Percentiles rank a stretch among this genome's conserved stretches.
phyloP scores from a whole-genome alignment of 2,329 filamentous ascomycete species.

The Gaeumannomyces tritici region DNA sequence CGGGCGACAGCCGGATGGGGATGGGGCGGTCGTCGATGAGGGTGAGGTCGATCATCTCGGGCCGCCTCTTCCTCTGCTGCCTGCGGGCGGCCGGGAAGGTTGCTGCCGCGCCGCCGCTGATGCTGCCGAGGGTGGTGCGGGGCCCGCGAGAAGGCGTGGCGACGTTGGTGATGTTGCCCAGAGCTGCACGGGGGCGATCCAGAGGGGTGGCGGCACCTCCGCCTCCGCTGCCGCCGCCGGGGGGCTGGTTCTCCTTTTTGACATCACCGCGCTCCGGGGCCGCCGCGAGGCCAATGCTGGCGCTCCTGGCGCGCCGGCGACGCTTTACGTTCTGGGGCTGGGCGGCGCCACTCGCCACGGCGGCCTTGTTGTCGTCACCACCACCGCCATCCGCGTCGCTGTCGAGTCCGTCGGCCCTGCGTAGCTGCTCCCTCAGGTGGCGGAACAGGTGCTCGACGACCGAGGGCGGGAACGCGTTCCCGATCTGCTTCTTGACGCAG shows the following conservation, averaged over 20 bases:
- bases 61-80: too few relatives aligned
- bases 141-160: background rate
- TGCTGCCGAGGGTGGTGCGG: background rate
- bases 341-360: background rate
- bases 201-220: background rate
- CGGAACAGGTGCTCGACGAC: constrained; percentile 39
- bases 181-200: too few relatives aligned
- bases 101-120: too few relatives aligned
- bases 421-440: constrained; percentile 36
- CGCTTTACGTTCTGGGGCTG: background rate
- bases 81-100: background rate
- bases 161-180: background rate
- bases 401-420: constrained; percentile 29
- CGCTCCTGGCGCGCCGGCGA: background rate
- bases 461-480: constrained; percentile 66
- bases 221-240: too few relatives aligned
- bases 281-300: background rate
- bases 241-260: too few relatives aligned
- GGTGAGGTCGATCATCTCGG: background rate
- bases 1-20: background rate
- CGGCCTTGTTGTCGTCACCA: background rate
- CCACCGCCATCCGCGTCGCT: background rate
- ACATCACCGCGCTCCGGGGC: too few relatives aligned
- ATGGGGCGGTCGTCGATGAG: background rate
- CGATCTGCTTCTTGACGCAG: constrained; percentile 54